These are phyloP conservation scores for Flaveria floridana DNA, from an alignment of 140 eudicot genomes.

Conservation along the genomic window DNA sequence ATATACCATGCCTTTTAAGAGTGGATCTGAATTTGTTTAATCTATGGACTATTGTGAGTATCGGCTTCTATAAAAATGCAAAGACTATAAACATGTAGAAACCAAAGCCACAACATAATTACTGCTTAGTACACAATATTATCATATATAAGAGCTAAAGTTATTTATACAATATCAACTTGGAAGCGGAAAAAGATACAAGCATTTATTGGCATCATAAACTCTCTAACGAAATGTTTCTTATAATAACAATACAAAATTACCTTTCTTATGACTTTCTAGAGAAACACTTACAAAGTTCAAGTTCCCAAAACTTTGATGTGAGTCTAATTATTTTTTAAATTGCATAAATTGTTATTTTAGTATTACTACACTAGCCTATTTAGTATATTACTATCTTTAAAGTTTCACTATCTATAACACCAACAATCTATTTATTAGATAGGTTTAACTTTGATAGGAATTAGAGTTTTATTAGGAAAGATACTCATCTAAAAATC, in stretches of 20 bases:
- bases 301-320: neutral
- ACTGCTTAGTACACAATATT: constrained; percentile 5
- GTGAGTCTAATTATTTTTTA: neutral
- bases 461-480: too few species aligned
- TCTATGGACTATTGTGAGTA: neutral
- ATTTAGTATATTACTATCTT: neutral
- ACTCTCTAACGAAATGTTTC: neutral
- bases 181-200: neutral
- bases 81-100: constrained; percentile 1
- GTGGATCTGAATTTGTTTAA: neutral
- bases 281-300: neutral
- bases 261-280: neutral
- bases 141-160: neutral
- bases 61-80: constrained; percentile 1
- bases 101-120: neutral
- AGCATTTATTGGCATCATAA: constrained; percentile 13
- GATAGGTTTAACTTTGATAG: too few species aligned
- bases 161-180: neutral
- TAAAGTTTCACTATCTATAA: neutral
- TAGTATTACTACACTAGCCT: neutral
- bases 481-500: too few species aligned
- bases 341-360: neutral
- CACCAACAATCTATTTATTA: neutral
- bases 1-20: neutral
- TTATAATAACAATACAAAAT: too few species aligned